phyloP scores from a whole-genome alignment of 202 grass and related monocot genomes.

The Schoenoplectus triqueter region DNA sequence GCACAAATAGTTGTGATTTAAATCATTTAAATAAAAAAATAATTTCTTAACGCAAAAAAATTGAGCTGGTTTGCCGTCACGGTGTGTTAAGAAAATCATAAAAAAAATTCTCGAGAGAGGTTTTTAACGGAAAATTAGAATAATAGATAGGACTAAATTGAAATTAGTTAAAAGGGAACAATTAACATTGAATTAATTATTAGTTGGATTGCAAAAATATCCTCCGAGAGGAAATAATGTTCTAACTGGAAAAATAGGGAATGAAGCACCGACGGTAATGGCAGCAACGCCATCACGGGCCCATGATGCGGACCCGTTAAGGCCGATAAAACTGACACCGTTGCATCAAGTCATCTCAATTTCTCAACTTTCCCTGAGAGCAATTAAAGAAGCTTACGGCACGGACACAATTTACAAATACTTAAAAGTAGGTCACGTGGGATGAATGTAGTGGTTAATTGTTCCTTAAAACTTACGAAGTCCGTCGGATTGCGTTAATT shows the following conservation, averaged over 20 bases:
- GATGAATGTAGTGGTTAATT: background rate
- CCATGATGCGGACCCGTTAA: background rate
- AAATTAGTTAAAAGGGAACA: background rate
- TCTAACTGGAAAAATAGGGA: background rate
- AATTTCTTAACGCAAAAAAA: too few species aligned
- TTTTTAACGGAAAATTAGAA: too few species aligned
- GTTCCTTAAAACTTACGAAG: background rate
- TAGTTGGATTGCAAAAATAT: background rate
- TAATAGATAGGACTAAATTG: too few species aligned
- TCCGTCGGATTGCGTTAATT: background rate
- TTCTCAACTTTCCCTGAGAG: background rate
- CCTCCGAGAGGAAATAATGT: background rate
- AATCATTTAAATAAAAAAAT: too few species aligned
- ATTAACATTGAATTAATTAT: background rate
- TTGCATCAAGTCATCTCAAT: background rate
- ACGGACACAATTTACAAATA: constrained; percentile 9
- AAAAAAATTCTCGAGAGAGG: too few species aligned
- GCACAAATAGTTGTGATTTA: too few species aligned
- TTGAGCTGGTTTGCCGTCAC: too few species aligned
- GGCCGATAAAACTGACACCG: constrained; percentile 9
- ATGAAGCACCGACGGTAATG: constrained; percentile 3
- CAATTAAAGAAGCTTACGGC: background rate
- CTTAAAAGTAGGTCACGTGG: background rate
- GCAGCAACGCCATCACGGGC: background rate
- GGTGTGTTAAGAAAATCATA: too few species aligned